Evolutionary conservation across 768 basidiomycete species (phyloP).

Genomic region (Kwoniella dejecticola): DNA sequence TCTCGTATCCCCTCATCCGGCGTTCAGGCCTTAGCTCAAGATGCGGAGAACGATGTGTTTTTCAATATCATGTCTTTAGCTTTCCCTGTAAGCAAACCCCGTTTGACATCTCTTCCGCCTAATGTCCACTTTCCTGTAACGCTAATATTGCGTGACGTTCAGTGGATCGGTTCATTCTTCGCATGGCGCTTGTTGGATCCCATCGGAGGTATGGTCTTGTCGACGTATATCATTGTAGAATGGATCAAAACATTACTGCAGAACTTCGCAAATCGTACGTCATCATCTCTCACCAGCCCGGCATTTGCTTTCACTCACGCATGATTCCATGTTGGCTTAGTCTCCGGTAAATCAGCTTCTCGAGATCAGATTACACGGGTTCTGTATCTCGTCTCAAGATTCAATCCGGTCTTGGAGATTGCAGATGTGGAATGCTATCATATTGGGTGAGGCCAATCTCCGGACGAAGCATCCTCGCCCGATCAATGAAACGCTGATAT

Average conservation of each 20-base stretch:
- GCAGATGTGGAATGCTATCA: conserved; percentile 56
- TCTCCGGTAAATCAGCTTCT: conserved; percentile 48
- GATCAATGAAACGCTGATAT: too few species aligned
- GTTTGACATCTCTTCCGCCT: not conserved
- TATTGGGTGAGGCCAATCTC: conserved; percentile 53
- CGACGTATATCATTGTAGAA: conserved; percentile 55
- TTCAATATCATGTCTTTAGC: conserved; percentile 58
- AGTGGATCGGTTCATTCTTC: conserved; percentile 49
- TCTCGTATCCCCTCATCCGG: conserved; percentile 51
- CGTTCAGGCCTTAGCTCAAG: conserved; percentile 57
- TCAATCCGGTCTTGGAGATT: conserved; percentile 55
- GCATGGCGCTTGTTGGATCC: conserved; percentile 55
- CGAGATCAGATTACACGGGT: conserved; percentile 49
- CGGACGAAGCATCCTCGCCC: too few species aligned
- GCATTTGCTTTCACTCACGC: not conserved
- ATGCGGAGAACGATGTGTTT: conserved; percentile 58
- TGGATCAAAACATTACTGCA: conserved; percentile 56
- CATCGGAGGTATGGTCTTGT: conserved; percentile 57
- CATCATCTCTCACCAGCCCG: conserved; percentile 6
- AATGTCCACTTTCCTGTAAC: too few species aligned
- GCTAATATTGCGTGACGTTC: not conserved
- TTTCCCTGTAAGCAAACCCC: conserved; percentile 50
- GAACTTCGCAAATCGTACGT: conserved; percentile 56
- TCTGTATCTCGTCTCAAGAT: conserved; percentile 57
- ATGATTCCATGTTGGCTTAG: conserved; percentile 16